A percentile compares a stretch with the other conserved stretches of the same genome.
These are phyloP conservation scores for Aspergillus vadensis DNA, from an alignment of 2,329 filamentous ascomycete genomes.

Conservation along the genomic window DNA sequence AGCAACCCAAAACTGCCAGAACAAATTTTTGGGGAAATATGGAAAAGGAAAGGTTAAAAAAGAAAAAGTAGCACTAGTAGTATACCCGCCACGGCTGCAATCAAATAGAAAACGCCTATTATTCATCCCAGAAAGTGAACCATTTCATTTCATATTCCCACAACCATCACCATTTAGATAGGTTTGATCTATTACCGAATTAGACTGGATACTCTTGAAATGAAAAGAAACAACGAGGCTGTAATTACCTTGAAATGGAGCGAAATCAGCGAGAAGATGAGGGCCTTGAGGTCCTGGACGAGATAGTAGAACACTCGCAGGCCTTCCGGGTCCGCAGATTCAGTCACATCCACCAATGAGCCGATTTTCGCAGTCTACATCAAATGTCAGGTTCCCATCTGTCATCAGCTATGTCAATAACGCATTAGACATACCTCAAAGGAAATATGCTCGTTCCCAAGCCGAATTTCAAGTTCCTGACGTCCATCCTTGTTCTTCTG, in stretches of 20 bases:
- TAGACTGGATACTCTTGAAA: neutral
- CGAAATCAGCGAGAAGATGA: slow-evolving; percentile 94
- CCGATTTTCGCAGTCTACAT: slow-evolving; percentile 93
- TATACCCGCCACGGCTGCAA: neutral
- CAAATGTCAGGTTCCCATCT: neutral
- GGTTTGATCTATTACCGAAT: slow-evolving; percentile 51
- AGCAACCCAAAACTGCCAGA: neutral
- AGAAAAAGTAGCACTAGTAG: neutral
- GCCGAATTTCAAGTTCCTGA: slow-evolving; percentile 90
- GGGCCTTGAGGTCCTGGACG: slow-evolving; percentile 92
- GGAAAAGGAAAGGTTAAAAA: neutral
- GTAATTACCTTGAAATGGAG: slow-evolving; percentile 84
- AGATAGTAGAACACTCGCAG: slow-evolving; percentile 98
- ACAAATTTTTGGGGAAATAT: neutral
- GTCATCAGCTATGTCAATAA: neutral
- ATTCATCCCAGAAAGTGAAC: slow-evolving; percentile 1
- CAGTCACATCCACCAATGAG: slow-evolving; percentile 92
- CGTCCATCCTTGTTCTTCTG: slow-evolving; percentile 99
- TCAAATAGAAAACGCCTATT: slow-evolving; percentile 15
- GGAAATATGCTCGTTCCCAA: slow-evolving; percentile 94
- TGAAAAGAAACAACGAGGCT: slow-evolving; percentile 2
- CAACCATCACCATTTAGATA: slow-evolving; percentile 39
- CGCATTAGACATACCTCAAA: slow-evolving; percentile 70
- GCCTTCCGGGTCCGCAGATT: slow-evolving; percentile 93
- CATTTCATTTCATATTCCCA: neutral